Evolutionary conservation across 495 filamentous ascomycete species (phyloP), one percentile per base, ranked within the genome.

Genomic region (Clohesyomyces aquaticus): DNA sequence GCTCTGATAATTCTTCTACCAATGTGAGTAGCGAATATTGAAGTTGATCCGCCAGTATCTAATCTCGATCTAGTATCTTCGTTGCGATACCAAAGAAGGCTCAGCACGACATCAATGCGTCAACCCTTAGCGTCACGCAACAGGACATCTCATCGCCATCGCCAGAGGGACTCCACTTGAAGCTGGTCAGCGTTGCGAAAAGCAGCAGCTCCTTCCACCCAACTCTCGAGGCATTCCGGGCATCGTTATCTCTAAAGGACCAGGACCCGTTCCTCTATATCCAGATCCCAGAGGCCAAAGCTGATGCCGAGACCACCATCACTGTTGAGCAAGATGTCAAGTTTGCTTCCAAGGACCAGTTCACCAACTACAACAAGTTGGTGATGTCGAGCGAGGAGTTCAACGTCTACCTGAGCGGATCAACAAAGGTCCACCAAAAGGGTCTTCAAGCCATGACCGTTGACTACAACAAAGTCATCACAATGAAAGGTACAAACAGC

Each of bases 21-120:
- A 47, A 72, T 92, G 88, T 92, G 82, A 82, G 88, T 84, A 45
- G 32, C 23, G 28, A n/a, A 47, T 18, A 47, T 6, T 47, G 43
- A 6, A 47, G 14, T 18, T n/a, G n/a, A 47, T 47, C 14, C 50
- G 32, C 32, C 32, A 38, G 6, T 38, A 38, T 38, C 42, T 65
- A 63, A 63, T 57, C 29, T 22, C 60, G 41, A 14, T n/a, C 18
- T 72, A 93, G 90, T 42, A 73, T 91, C 51, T 87, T 87, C 65
- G 88, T 91, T 60, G 89, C 74, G 4, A 86, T 90, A 43, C 89
- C 89, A 51, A 81, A 83, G 55, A 89, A 90, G 58, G 88, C 89
- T 22, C 88, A 92, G 72, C 38, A 76, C 47, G 85, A 85, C 71
- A 79, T 92, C 61, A 82, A 89, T 66, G 74, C 83, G 21, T 86